Base-by-base conservation (phyloP, 2,329 filamentous ascomycete genomes). In the Rhynchosporium graminicola region DNA sequence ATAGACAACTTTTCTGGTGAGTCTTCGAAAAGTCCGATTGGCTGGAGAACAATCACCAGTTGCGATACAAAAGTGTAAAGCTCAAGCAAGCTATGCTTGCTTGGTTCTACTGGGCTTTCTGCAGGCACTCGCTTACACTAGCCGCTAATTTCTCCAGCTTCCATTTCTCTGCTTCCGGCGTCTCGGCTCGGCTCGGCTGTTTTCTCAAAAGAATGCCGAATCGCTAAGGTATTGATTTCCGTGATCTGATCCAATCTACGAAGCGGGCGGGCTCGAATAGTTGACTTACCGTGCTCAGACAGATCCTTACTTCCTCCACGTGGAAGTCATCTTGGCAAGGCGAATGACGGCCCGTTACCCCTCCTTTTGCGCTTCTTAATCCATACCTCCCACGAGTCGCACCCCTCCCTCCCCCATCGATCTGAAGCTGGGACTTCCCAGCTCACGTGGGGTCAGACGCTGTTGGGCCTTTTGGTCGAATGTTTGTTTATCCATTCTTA, bases 371-470 rank as follows among this genome's bases (percentile, higher is more conserved):
- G n/a, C 3, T 31, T 26, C 40, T 15, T 45, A 45, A 45, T 1
- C 52, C 54, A 57, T 45, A 40, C 12, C 43, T 57, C 42, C 54
- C 54, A 57, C 40, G 54, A 57, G 54, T 46, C 26, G 13, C 54
- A 38, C 54, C 40, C 40, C 38, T 57, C 13, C 26, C 45, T 26
- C 36, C 54, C 54, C 40, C 40, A 40, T 57, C 13, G 26, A 57
- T 26, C 36, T 43, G 20, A 12, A 29, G 28, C 50, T 52, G 38
- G 20, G 33, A 20, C 31, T 12, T 40, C 6, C 46, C 13, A 36
- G 15, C 4, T 8, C 20, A n/a, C 5, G 7, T 8, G 15, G 26
- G 15, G n/a, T 8, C 3, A 9, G 31, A 29, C 28, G 5, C 45
- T 42, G 8, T 28, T 3, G 54, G 26, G 20, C 38, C 33, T 57